Evolutionary conservation across 768 basidiomycete genomes (phyloP).

Genomic region (Flagelloscypha sp.): DNA sequence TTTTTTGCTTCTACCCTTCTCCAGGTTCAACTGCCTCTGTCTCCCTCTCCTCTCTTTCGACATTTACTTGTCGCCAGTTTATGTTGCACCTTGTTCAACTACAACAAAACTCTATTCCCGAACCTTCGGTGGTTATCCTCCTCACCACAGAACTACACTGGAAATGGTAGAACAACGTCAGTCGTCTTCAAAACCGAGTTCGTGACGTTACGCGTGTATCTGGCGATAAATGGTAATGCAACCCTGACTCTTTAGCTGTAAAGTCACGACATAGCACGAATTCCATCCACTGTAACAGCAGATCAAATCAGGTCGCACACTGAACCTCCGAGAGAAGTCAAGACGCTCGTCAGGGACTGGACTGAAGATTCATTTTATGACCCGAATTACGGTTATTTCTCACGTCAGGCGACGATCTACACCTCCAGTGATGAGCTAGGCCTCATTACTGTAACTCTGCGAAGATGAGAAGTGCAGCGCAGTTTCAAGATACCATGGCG

Average conservation of each 20-base stretch:
- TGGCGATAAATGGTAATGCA: conserved; percentile 77
- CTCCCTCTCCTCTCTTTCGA: too few relatives aligned
- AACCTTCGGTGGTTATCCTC: too few relatives aligned
- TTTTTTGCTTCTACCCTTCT: too few relatives aligned
- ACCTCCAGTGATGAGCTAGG: conserved; percentile 29
- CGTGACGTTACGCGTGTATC: too few relatives aligned
- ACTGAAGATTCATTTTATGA: conserved; percentile 75
- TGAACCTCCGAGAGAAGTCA: conserved; percentile 48
- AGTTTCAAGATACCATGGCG: conserved; percentile 53
- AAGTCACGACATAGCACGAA: too few relatives aligned
- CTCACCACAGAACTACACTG: too few relatives aligned
- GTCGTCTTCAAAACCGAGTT: too few relatives aligned
- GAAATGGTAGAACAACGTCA: too few relatives aligned
- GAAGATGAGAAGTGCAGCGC: conserved; percentile 33
- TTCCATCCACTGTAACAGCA: conserved; percentile 48
- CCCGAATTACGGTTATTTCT: conserved; percentile 70
- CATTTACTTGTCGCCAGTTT: too few relatives aligned
- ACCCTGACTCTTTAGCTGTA: conserved; percentile 50
- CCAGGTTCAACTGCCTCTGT: too few relatives aligned
- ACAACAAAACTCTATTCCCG: too few relatives aligned
- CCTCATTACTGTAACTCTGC: conserved; percentile 45
- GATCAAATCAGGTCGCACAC: conserved; percentile 33
- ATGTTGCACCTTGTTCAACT: too few relatives aligned
- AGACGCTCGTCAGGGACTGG: conserved; percentile 67
- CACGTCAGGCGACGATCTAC: conserved; percentile 60